Base-by-base conservation (phyloP, 202 grass and related monocot species). In the Carex arenaria region DNA sequence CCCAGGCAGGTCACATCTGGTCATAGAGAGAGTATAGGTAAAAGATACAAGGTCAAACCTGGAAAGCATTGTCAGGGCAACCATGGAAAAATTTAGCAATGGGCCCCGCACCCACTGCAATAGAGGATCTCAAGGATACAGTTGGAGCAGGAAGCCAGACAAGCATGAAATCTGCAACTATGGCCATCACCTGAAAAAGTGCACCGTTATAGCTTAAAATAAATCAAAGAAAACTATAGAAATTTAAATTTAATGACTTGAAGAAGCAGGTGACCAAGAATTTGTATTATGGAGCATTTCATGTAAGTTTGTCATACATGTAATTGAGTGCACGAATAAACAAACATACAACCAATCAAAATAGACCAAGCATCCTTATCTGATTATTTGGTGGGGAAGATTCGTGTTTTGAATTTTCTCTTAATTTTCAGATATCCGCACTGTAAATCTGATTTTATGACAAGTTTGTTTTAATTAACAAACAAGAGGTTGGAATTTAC, bases 121-220 rank as follows among this genome's bases (percentile, higher is more conserved):
- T 83, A 62, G 93, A 85, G 84, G 90, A 85, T 74, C 90, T 86
- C 52, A 98, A 78, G 82, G 95, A 93, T 7, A 98, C 91, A 11
- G 95, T 98, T 79, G 95, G 95, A 89, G 95, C 95, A 84, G 95
- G 95, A 89, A 98, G 95, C 95, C 95, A 98, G 52, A 95, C 95
- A 61, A 98, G 93, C 91, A 98, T 98, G 81, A 98, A 98, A 90
- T 98, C 95, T 72, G 95, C 95, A 90, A 98, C 84, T 86, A 98
- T 92, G 67, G 95, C 95, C 95, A 98, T 98, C 78, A 93, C 85
- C 95, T 98, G 81, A 72, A 86, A 87, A 63, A 45, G 71, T 85
- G 22, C 10, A 23, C 47, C 72, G 85, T 72, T 67, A 86, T 10
- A 84, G 47, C 68, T 67, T 80, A 86, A 82, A 61, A 79, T 57